Evolutionary conservation across 768 basidiomycete species (phyloP), one percentile per base, ranked within the genome.

Genomic region (Hypholoma fasciculare): DNA sequence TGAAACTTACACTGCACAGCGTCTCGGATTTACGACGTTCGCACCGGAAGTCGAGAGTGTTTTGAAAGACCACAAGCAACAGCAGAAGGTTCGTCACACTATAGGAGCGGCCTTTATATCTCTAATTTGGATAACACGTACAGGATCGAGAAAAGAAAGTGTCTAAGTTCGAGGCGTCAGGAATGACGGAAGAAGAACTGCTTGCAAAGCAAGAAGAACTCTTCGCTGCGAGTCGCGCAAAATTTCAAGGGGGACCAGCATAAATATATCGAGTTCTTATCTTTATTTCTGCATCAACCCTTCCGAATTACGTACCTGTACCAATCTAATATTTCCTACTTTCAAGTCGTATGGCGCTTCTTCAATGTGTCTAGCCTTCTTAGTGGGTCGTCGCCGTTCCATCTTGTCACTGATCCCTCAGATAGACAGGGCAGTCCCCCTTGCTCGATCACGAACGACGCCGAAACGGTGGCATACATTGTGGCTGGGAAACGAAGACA

Each of bases 51-150:
- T 97, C 0, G 88, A 96, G 69, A 92, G 92, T 66, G 94, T 96
- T 7, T 77, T 97, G 62, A 93, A 95, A 72, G 96, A 97, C 64
- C 95, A 97, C 75, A 98, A 98, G 68, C 92, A 96, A 67, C 90
- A 94, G 62, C 89, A 90, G 72, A 98, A 96, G 83, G 96, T 92
- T 56, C 43, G 82, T 66, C 44, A 30, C 16, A 17, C 56, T 37
- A 46, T 39, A 55, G 37, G 49, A 26, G 49, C 54, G 37, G 34
- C 56, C 56, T 57, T 23, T 43, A 47, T 55, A 57, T 59, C 38
- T 34, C 13, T 53, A 56, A 54, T 11, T 67, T 54, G 53, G 67
- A n/a, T 27, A n/a, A 47, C 23, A 42, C 54, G 39, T 42, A 38
- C 56, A 95, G 87, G 94, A 96, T 66, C 86, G 90, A 60, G 92